Evolutionary conservation across 2,329 filamentous ascomycete species (phyloP).

Genomic region (Xenoacremonium recifei): DNA sequence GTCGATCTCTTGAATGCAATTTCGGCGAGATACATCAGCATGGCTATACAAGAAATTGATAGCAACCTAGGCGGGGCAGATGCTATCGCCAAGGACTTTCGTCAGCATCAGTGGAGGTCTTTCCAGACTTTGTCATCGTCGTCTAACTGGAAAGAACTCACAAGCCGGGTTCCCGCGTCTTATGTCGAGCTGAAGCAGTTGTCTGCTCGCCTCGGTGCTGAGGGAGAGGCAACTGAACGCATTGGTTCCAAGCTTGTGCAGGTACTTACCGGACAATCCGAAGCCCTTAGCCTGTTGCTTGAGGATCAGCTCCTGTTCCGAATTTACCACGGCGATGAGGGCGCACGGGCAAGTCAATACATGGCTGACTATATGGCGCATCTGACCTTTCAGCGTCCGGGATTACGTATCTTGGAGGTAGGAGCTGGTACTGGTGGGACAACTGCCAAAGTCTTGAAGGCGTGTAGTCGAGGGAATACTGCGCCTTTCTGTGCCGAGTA

Average conservation of each 20-base stretch:
- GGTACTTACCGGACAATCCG: conserved; percentile 31
- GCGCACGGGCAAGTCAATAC: neutral
- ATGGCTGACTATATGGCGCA: conserved; percentile 18
- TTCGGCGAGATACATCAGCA: neutral
- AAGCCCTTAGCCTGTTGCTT: conserved; percentile 36
- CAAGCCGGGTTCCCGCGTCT: no score
- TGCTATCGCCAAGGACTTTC: neutral
- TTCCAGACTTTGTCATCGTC: neutral
- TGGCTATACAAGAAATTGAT: neutral
- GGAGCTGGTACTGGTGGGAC: conserved; percentile 38
- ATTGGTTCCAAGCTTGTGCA: conserved; percentile 26
- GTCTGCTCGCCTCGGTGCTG: neutral
- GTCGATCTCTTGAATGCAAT: neutral
- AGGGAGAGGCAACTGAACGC: conserved; percentile 26
- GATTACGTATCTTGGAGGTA: conserved; percentile 37
- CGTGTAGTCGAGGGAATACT: conserved; percentile 9
- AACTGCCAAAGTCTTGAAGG: conserved; percentile 25
- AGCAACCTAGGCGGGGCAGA: neutral
- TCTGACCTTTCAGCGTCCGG: conserved; percentile 31
- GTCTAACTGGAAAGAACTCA: neutral
- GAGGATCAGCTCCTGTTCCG: conserved; percentile 17
- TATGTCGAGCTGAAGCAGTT: neutral
- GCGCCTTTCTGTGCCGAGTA: conserved; percentile 22
- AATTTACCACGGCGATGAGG: neutral
- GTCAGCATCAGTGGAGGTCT: neutral